Evolutionary conservation across 2,329 filamentous ascomycete species (phyloP), one percentile per base, ranked within the genome.

Genomic region (Fusarium albosuccineum): DNA sequence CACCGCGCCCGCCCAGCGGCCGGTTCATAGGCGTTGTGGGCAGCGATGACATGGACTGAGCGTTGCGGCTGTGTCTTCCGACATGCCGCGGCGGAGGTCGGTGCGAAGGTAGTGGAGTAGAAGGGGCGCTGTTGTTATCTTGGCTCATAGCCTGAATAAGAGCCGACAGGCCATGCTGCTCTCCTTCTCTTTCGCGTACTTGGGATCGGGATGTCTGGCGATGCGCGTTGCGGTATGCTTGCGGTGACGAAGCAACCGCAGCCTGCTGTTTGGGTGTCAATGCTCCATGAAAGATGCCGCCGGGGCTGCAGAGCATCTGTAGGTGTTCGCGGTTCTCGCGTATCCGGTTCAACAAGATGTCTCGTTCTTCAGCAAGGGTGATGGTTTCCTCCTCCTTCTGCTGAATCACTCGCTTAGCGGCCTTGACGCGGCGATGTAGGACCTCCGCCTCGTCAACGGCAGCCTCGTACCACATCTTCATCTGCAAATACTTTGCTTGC

Each of bases 321-420:
- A 97, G 89, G 74, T 97, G 94, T 75, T 97, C 92, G 65, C 95
- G 86, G 75, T 97, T 97, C 76, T 97, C 93, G 41, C 92, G 89
- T 67, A 98, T 97, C 17, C 95, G 90, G 64, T 90, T 92, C 60
- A 94, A 87, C 51, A 97, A 84, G 76, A 92, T 86, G 39, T 89
- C 85, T 57, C 93, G 92, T 74, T 96, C 91, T 72, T 97, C 93
- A 3, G 83, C 78, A n/a, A 97, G 81, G 53, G 83, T 83, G 7
- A 87, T 84, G 16, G 91, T 87, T 73, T 93, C 90, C 66, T 92
- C 91, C 62, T 93, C 91, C 71, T 94, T 91, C 67, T 92, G 87
- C 72, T 92, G 88, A 54, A 97, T 92, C 26, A 94, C 79, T 72
- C 89, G 91, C 78, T 94, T 94, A 8, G 93, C 92, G 53, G 89